Evolutionary conservation across 225 moss, liverwort and hornwort species (phyloP), one percentile per base, ranked within the genome.

Genomic region (Asterella californica): DNA sequence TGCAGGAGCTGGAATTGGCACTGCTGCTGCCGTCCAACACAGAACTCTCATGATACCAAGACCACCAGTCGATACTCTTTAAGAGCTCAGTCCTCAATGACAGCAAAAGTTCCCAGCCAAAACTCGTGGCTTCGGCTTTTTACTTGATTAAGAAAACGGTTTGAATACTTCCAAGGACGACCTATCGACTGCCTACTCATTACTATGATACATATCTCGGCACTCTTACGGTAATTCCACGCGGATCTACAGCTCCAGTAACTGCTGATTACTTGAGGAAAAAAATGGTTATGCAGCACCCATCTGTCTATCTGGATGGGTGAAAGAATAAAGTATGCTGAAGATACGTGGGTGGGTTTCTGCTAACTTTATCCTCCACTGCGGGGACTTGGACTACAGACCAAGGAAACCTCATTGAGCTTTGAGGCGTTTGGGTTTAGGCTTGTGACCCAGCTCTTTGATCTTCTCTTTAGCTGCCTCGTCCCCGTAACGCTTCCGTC

Each of bases 401-500:
- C 9, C 21, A 33, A 17, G 21, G 21, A 10, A 0, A 37, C 62
- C 19, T 65, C 17, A 25, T 64, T 55, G 70, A 18, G 47, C 30
- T 79, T 69, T 81, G 2, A 54, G 75, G 72, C 73, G 81, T 76
- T 84, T 87, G 21, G 79, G 45, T 66, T 84, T 87, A 72, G 79
- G 77, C 48, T 77, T 77, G 34, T 82, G 82, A 60, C 84, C 82
- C 10, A 68, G 53, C 71, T 82, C 84, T 74, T 82, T 79, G 42
- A 82, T 80, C 75, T 80, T 87, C 42, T 76, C 82, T 80, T 82
- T 77, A 14, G 74, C 73, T 3, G 99, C 95, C 83, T 88, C 89
- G 53, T 93, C 95, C 75, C 99, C 86, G 65, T 95, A 92, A 0
- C 99, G 92, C 75, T 91, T 92, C 59, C 93, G 87, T 0, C 86